Evolutionary conservation across 176 grass and related monocot genomes (phyloP).

Genomic region (Phragmites australis): DNA sequence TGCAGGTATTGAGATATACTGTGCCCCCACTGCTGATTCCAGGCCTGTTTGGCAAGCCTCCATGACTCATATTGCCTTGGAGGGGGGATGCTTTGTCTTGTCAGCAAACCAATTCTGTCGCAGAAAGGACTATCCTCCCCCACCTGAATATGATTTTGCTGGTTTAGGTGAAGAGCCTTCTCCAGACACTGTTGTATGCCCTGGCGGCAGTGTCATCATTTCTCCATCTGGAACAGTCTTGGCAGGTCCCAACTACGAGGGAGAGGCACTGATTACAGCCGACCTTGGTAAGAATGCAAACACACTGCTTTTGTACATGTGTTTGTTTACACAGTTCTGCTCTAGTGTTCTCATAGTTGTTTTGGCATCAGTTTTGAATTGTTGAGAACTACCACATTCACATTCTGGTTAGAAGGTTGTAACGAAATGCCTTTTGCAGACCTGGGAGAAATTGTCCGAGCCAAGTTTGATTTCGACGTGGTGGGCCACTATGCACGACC

Average conservation of each 20-base stretch:
- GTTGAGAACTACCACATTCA: neutral
- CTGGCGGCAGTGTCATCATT: conserved; percentile 91
- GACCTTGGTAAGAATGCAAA: conserved; percentile 62
- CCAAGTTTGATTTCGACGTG: conserved; percentile 94
- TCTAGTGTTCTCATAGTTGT: neutral
- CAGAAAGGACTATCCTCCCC: conserved; percentile 82
- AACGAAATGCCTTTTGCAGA: conserved; percentile 45
- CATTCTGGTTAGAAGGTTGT: neutral
- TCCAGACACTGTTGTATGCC: conserved; percentile 74
- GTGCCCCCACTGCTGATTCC: conserved; percentile 85
- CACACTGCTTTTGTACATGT: neutral
- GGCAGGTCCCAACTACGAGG: conserved; percentile 89
- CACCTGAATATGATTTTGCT: conserved; percentile 66
- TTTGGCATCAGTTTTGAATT: neutral
- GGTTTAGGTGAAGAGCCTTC: conserved; percentile 78
- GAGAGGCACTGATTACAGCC: conserved; percentile 73
- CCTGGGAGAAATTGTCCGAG: conserved; percentile 79
- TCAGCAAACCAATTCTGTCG: conserved; percentile 93
- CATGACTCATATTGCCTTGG: conserved; percentile 83
- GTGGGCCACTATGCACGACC: conserved; percentile 90
- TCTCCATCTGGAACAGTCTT: conserved; percentile 78
- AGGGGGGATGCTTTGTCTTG: conserved; percentile 90
- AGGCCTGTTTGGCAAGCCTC: conserved; percentile 92
- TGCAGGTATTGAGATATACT: conserved; percentile 91
- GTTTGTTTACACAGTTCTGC: neutral